A percentile compares a stretch with the other conserved stretches of the same genome.
Evolutionary conservation across 2,329 filamentous ascomycete genomes (phyloP).

Genomic region (Corinectria fuckeliana): DNA sequence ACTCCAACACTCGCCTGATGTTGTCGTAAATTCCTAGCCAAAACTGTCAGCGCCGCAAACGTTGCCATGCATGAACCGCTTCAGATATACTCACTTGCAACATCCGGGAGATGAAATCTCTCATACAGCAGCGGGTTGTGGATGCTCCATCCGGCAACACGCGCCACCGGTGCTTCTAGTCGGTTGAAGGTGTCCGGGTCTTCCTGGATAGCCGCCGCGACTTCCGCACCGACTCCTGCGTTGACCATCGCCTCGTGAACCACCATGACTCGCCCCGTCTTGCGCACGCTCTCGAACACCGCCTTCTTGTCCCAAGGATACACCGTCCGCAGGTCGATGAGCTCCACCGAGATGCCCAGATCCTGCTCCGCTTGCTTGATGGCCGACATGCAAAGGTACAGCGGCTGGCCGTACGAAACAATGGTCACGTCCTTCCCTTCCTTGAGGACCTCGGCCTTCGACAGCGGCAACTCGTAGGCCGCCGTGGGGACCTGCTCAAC

Average conservation of each 20-base stretch:
- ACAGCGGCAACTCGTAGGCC: slow-evolving; percentile 82
- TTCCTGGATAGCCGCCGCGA: slow-evolving; percentile 88
- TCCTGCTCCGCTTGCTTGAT: slow-evolving; percentile 78
- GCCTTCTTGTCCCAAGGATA: slow-evolving; percentile 91
- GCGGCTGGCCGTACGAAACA: slow-evolving; percentile 86
- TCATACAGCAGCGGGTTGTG: slow-evolving; percentile 83
- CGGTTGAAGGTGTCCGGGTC: slow-evolving; percentile 76
- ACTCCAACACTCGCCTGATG: slow-evolving; percentile 71
- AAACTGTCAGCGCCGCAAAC: slow-evolving; percentile 13
- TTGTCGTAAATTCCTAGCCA: slow-evolving; percentile 71
- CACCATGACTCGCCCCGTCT: slow-evolving; percentile 85
- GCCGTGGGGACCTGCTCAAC: slow-evolving; percentile 88
- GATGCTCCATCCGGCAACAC: slow-evolving; percentile 89
- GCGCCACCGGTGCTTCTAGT: slow-evolving; percentile 82
- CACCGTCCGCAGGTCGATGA: slow-evolving; percentile 86
- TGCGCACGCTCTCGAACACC: slow-evolving; percentile 80
- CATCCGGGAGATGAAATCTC: slow-evolving; percentile 81
- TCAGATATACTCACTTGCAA: slow-evolving; percentile 73
- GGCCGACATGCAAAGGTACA: slow-evolving; percentile 83
- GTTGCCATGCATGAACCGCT: no score
- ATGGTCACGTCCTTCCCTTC: slow-evolving; percentile 81
- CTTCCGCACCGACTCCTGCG: slow-evolving; percentile 85
- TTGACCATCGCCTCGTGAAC: slow-evolving; percentile 95
- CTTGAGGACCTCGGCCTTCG: slow-evolving; percentile 84
- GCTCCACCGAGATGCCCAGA: slow-evolving; percentile 76